Percentiles rank a stretch among this genome's conserved stretches.
phyloP scores from a whole-genome alignment of 768 basidiomycete species.

The Cystobasidium onofrii region DNA sequence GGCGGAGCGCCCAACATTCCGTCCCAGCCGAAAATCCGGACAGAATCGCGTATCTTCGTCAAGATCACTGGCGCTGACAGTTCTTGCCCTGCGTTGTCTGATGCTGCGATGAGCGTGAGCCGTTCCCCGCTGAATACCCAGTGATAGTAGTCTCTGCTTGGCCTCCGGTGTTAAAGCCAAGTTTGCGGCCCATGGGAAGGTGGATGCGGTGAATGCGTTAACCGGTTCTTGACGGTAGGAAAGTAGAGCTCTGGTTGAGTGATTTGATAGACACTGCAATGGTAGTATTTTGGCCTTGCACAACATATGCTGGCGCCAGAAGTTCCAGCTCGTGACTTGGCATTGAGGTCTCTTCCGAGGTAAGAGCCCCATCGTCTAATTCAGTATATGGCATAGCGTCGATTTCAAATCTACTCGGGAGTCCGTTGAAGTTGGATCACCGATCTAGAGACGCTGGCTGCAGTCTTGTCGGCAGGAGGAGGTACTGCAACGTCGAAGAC shows the following conservation, averaged over 20 bases:
- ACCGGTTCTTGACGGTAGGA: neutral
- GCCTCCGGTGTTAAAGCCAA: neutral
- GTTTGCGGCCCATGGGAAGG: neutral
- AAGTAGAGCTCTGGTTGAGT: neutral
- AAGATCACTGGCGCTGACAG: neutral
- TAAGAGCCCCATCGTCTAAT: neutral
- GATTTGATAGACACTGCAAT: neutral
- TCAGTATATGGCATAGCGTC: neutral
- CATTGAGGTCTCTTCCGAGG: neutral
- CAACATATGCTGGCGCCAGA: neutral
- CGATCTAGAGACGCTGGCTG: neutral
- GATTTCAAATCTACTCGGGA: neutral
- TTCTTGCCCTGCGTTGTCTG: neutral
- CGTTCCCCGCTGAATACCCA: neutral
- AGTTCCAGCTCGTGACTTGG: neutral
- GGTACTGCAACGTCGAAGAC: slow-evolving; percentile 5
- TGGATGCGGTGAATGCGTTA: neutral
- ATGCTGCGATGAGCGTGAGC: neutral
- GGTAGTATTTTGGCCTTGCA: neutral
- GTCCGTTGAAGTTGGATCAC: neutral
- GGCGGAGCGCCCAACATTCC: neutral
- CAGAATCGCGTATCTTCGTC: neutral
- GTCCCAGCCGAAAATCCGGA: neutral
- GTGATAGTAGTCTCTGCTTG: neutral
- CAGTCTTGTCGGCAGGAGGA: neutral